Percentiles rank a stretch among this genome's conserved stretches.
Conservation (phyloP, 352 stramenopile species). For the Phytophthora pseudosyringae region DNA sequence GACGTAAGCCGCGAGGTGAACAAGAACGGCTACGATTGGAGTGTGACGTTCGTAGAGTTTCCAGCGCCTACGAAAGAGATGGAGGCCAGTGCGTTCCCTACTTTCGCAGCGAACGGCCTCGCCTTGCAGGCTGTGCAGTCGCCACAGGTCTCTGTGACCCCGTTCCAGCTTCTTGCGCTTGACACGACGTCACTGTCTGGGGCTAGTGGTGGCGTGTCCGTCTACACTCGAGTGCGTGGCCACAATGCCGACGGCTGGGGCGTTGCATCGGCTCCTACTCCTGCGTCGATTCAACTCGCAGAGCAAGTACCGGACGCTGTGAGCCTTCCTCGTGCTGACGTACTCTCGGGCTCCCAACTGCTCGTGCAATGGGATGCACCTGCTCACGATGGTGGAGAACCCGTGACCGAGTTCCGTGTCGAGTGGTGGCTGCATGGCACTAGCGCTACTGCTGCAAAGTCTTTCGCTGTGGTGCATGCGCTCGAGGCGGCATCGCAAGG, state of each 20-base stretch:
- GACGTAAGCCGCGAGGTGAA: constrained; percentile 86
- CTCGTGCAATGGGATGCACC: constrained; percentile 84
- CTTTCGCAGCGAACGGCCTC: constrained; percentile 57
- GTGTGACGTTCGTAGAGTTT: constrained; percentile 93
- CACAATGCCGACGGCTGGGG: constrained; percentile 70
- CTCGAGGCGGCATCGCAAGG: constrained; percentile 38
- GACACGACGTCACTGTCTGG: constrained; percentile 36
- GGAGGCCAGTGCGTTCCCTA: constrained; percentile 31
- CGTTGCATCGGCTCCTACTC: constrained; percentile 42
- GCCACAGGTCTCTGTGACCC: constrained; percentile 55
- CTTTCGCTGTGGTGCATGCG: constrained; percentile 60
- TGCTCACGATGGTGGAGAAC: constrained; percentile 63
- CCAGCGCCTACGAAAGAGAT: constrained; percentile 17
- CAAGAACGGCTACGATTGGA: constrained; percentile 91
- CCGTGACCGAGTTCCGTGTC: constrained; percentile 81
- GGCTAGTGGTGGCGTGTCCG: constrained; percentile 38
- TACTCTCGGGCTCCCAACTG: constrained; percentile 66
- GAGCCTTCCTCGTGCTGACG: constrained; percentile 42
- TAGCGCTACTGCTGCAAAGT: constrained; percentile 44
- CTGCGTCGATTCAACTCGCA: constrained; percentile 55
- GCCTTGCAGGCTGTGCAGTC: constrained; percentile 52
- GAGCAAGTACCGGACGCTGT: constrained; percentile 58
- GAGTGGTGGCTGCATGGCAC: constrained; percentile 65
- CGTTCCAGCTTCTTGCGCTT: constrained; percentile 55
- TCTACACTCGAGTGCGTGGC: constrained; percentile 66